Evolutionary conservation across 1,284 basidiomycete species (phyloP), one percentile per base, ranked within the genome.

Genomic region (Trichosporon faecale): DNA sequence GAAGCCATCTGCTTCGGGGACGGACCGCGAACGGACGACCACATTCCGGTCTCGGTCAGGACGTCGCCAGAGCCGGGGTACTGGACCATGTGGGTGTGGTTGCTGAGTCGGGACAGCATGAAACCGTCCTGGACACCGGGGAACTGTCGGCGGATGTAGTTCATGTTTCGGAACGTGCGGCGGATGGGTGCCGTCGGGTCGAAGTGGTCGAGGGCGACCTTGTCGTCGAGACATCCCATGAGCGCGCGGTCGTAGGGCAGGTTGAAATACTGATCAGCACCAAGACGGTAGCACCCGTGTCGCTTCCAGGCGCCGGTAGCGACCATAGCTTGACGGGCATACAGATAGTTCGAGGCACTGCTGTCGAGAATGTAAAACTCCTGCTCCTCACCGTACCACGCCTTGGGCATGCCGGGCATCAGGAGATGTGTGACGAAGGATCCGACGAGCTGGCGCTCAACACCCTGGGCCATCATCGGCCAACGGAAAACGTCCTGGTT

Each of bases 401-500:
- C 88, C 79, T 95, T 82, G 16, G 93, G 88, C 65, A 95, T 89
- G 76, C 94, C 94, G 23, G 94, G 94, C 89, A 96, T 90, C 21
- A 95, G 85, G 72, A 95, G 77, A 33, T 88, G 87, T 35, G 89
- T 89, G 76, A 95, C 87, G 78, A 95, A 94, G 12, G 89, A 88
- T 2, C 87, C 93, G 63, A 94, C 81, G 5, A 87, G 89, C 73
- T 90, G 89, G 74, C 87, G 88, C 75, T 91, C 88, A 0, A 90
- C 91, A 21, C 94, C 94, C 77, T 93, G 92, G 74, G 90, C 88
- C 77, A 95, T 80, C 82, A 90, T 89, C 1, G 92, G 92, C 94
- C 94, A 96, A 71, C 94, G 88, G 86, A 91, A 95, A 16, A 95
- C 88, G 85, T 96, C 94, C 84, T 95, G 95, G 80, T 96, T 96